A percentile compares a stretch with the other conserved stretches of the same genome.
These are phyloP conservation scores for Rhexocercosporidium sp. DNA, from an alignment of 2,329 filamentous ascomycete genomes.

Conservation along the genomic window DNA sequence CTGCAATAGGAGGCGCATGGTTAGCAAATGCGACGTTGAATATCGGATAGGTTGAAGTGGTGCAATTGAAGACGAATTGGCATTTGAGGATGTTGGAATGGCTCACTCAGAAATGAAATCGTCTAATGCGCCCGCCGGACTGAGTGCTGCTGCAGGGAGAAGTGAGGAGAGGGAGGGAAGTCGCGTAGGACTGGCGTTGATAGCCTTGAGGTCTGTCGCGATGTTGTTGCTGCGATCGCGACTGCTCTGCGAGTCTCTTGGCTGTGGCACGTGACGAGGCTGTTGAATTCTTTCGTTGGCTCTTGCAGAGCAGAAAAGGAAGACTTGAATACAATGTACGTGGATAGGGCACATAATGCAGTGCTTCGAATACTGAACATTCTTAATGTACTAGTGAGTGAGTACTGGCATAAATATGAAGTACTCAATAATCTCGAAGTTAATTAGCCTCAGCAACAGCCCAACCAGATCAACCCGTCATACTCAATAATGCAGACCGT, in stretches of 20 bases:
- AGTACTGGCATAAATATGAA: too few species aligned
- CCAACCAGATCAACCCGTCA: too few species aligned
- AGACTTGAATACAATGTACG: neutral
- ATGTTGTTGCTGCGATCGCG: neutral
- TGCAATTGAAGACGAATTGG: neutral
- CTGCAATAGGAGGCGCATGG: neutral
- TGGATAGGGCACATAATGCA: too few species aligned
- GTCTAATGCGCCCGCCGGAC: neutral
- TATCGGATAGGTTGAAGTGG: neutral
- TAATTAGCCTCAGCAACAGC: too few species aligned
- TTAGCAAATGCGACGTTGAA: neutral
- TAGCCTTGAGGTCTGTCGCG: neutral
- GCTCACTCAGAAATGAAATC: neutral
- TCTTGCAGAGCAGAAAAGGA: neutral
- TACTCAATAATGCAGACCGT: too few species aligned
- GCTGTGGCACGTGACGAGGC: neutral
- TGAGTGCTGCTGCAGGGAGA: neutral
- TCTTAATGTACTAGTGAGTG: too few species aligned
- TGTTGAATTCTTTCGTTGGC: neutral
- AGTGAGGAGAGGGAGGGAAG: neutral
- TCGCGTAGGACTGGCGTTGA: neutral
- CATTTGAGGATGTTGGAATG: neutral
- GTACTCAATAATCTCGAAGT: too few species aligned
- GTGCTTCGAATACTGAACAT: too few species aligned
- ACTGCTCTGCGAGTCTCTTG: neutral